Base-by-base conservation (phyloP, 305 asterid genomes). In the Coffea humblotiana region DNA sequence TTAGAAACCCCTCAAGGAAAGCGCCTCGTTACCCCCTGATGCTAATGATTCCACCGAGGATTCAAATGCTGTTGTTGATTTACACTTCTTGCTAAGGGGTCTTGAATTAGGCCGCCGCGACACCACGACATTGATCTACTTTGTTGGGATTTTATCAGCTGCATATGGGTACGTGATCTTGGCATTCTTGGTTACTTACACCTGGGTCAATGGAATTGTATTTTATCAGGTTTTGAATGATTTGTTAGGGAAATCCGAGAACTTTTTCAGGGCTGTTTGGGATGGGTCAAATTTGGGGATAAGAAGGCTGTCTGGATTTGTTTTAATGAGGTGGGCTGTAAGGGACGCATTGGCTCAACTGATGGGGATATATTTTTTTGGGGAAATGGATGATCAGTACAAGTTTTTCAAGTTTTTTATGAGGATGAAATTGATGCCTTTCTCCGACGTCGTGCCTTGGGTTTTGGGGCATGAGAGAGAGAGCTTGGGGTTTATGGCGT, bases 261-360 rank as follows among this genome's bases (percentile, higher is more conserved):
- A 91, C 9, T 76, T 89, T 81, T 84, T 87, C 45, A 85, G 97
- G 71, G 86, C 94, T 1, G 71, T 90, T 29, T 93, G 95, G 98
- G 94, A 90, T 14, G 98, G 98, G 45, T 89, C 97, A 19, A 87
- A 78, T 80, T 78, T 95, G 27, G 98, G 98, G 65, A 80, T 93
- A 68, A 90, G 88, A 85, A 90, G 97, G 90, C 76, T 95, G 14
- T 89, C 95, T 0, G 97, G 98, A 64, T 91, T 93, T 80, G 87
- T 92, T 45, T 84, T 95, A 83, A 91, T 95, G 97, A 91, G 90
- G 81, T 95, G 98, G 98, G 98, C 98, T 3, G 96, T 95, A 40
- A 91, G 91, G 85, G 98, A 95, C 78, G 97, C 98, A 0, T 80
- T 95, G 78, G 92, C 97, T 0, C 98, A 95, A 88, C 79, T 95